Conservation (phyloP, 2,329 filamentous ascomycete species). For the Zymoseptoria ardabiliae region DNA sequence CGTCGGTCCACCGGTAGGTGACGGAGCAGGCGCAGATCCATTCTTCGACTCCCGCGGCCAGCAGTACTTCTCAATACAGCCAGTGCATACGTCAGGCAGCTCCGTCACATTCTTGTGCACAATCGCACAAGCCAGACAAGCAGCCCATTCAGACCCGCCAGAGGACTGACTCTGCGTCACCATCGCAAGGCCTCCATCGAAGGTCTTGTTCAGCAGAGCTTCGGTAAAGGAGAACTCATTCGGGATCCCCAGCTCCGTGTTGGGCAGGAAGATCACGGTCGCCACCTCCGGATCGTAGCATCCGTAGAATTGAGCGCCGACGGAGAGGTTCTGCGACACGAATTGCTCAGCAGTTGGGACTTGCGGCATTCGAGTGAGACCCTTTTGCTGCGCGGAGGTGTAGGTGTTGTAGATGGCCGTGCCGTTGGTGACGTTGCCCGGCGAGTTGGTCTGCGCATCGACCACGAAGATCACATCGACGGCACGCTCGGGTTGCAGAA, state of each 20-base stretch:
- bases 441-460: conserved; percentile 5
- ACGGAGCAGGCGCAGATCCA: neutral
- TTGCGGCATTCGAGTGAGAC: conserved; percentile 7
- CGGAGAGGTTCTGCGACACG: conserved; percentile 5
- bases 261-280: conserved; percentile 9
- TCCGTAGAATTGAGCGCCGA: conserved; percentile 10
- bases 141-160: conserved; percentile 3
- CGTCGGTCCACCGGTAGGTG: neutral
- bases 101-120: conserved; percentile 7
- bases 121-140: conserved; percentile 10
- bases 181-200: conserved; percentile 6
- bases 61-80: conserved; percentile 10
- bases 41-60: neutral
- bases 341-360: conserved; percentile 4
- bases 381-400: conserved; percentile 5
- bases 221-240: neutral
- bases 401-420: conserved; percentile 11
- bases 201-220: conserved; percentile 2
- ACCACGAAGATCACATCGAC: conserved; percentile 13
- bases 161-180: conserved; percentile 5
- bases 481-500: conserved; percentile 5
- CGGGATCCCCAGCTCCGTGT: conserved; percentile 2
- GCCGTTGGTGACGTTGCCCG: conserved; percentile 10
- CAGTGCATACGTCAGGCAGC: conserved; percentile 5
- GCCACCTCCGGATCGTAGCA: conserved; percentile 6